phyloP scores from a whole-genome alignment of 2,329 filamentous ascomycete genomes.

The Orbilia ellipsospora region DNA sequence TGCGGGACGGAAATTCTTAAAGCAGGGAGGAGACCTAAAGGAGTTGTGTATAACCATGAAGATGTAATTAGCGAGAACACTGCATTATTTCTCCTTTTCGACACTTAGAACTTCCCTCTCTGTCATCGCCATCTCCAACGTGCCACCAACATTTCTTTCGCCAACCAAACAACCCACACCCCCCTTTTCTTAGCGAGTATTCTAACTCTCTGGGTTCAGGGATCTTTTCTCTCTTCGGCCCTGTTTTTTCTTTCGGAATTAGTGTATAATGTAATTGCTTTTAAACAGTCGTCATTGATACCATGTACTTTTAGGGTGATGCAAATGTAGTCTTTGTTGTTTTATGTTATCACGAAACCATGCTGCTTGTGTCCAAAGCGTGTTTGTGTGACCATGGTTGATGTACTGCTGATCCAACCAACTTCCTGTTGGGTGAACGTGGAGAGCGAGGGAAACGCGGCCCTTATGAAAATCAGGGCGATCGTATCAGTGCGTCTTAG shows the following conservation, averaged over 20 bases:
- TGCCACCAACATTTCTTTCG: conserved; percentile 1
- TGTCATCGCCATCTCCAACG: conserved; percentile 4
- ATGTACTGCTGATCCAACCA: neutral
- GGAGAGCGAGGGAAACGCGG: conserved; percentile 5
- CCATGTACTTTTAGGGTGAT: conserved; percentile 54
- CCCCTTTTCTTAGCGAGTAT: conserved; percentile 27
- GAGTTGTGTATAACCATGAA: conserved; percentile 33
- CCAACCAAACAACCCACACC: conserved; percentile 11
- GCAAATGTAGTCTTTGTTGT: conserved; percentile 26
- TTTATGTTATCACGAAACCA: neutral
- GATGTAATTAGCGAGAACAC: conserved; percentile 48
- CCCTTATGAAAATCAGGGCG: conserved; percentile 15
- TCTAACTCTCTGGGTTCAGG: conserved; percentile 9
- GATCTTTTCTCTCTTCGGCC: conserved; percentile 15
- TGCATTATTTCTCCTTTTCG: conserved; percentile 29
- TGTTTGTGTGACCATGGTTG: neutral
- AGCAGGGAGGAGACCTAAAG: conserved; percentile 2
- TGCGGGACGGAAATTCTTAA: conserved; percentile 26
- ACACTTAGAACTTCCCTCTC: neutral
- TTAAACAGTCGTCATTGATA: conserved; percentile 23
- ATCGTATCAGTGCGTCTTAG: neutral
- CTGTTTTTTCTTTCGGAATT: conserved; percentile 11
- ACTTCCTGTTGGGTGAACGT: neutral
- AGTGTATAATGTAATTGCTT: conserved; percentile 45
- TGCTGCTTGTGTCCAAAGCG: neutral